phyloP scores from a whole-genome alignment of 169 alveolate species.

The Cyclospora cayetanensis region DNA sequence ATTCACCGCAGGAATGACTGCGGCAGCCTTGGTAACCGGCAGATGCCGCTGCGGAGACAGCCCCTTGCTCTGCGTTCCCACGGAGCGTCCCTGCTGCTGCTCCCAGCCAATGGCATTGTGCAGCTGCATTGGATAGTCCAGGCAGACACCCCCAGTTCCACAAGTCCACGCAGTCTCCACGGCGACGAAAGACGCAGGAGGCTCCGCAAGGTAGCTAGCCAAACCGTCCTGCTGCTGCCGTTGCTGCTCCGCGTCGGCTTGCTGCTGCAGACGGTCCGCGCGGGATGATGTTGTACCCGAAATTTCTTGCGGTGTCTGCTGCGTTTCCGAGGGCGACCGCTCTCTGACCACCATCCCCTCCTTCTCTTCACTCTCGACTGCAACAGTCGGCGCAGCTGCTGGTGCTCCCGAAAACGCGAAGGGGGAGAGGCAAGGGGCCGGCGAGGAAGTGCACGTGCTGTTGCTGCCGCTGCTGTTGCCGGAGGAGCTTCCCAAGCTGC shows the following conservation, averaged over 20 bases:
- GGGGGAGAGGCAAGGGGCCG: slow-evolving; percentile 56
- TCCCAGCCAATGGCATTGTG: slow-evolving; percentile 1
- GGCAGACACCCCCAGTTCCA: slow-evolving; percentile 25
- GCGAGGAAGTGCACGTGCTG: slow-evolving; percentile 60
- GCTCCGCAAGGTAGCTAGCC: not conserved
- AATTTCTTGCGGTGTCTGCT: too few species aligned
- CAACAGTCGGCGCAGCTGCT: not conserved
- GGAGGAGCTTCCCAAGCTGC: slow-evolving; percentile 13
- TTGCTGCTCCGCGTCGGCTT: not conserved
- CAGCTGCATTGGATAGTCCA: slow-evolving; percentile 41
- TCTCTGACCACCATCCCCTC: not conserved
- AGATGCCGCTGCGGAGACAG: slow-evolving; percentile 36
- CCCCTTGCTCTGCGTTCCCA: slow-evolving; percentile 26
- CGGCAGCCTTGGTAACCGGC: slow-evolving; percentile 12
- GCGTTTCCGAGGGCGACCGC: too few species aligned
- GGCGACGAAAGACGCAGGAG: not conserved
- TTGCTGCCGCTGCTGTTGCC: slow-evolving; percentile 46
- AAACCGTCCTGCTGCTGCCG: slow-evolving; percentile 11
- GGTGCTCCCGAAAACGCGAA: slow-evolving; percentile 11
- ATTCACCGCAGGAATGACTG: slow-evolving; percentile 2
- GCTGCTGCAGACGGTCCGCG: slow-evolving; percentile 12
- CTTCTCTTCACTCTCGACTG: not conserved
- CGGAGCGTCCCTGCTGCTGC: slow-evolving; percentile 47
- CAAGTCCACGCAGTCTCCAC: slow-evolving; percentile 36
- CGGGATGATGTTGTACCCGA: too few species aligned